Percentiles rank a stretch among this genome's conserved stretches.
Conservation (phyloP, 2,329 filamentous ascomycete species). For the Aspergillus clavatus region DNA sequence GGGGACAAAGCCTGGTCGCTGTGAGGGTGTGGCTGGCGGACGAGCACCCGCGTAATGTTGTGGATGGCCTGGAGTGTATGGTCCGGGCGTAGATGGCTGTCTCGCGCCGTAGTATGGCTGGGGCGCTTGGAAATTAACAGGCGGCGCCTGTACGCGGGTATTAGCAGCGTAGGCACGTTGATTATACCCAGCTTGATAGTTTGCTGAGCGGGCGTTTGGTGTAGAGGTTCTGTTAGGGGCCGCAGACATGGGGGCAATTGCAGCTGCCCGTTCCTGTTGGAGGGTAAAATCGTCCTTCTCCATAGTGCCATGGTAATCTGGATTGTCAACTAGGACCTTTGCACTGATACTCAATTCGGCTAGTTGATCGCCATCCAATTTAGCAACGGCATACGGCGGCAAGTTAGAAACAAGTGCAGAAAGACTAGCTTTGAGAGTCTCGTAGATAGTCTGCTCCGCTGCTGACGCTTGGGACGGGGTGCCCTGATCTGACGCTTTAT, state of each 20-base stretch:
- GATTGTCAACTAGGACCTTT: conserved; percentile 66
- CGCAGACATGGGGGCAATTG: conserved; percentile 27
- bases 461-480: conserved; percentile 50
- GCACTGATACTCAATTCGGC: conserved; percentile 77
- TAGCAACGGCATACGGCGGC: conserved; percentile 80
- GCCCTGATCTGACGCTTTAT: conserved; percentile 26
- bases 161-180: conserved; percentile 31
- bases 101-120: conserved; percentile 29
- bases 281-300: conserved; percentile 70
- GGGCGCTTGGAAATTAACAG: conserved; percentile 24
- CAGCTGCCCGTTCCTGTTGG: conserved; percentile 42
- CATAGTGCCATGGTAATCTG: conserved; percentile 72
- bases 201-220: conserved; percentile 26
- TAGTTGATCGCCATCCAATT: conserved; percentile 80
- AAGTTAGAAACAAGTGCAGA: conserved; percentile 67
- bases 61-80: conserved; percentile 31
- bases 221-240: conserved; percentile 32
- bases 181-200: conserved; percentile 31
- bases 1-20: conserved; percentile 34
- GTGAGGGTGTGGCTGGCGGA: conserved; percentile 32
- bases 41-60: conserved; percentile 28
- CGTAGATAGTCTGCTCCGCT: conserved; percentile 58
- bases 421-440: conserved; percentile 70
- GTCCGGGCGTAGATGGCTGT: conserved; percentile 27
- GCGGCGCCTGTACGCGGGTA: conserved; percentile 23